Base-by-base conservation (phyloP, 768 basidiomycete genomes). In the Hortiboletus flavorubellus region DNA sequence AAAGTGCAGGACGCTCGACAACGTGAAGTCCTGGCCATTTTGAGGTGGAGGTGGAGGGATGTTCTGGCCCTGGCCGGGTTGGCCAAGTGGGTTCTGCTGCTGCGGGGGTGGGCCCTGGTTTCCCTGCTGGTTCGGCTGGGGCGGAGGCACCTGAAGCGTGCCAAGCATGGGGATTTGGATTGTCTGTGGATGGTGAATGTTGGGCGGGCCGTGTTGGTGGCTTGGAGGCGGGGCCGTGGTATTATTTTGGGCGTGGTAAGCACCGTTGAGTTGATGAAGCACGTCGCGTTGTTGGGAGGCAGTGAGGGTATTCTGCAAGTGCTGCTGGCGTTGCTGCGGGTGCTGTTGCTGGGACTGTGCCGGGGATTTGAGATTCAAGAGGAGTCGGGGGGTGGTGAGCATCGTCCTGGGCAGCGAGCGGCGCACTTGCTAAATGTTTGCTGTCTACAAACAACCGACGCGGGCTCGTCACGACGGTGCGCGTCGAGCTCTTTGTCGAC, bases 1-100 rank as follows among this genome's bases (percentile, higher is more conserved):
- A 72, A 93, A 99, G 77, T 99, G 97, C 58, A 99, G 80, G 55
- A 98, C 94, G 66, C 84, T 89, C 7, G 94, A 95, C 51, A 98
- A 85, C 45, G 88, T 97, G 72, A 89, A 91, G 73, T 96, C 93
- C 71, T 93, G 91, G 59, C 89, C 89, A 66, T 87, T 91, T 75
- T 89, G 88, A 15, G 89, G 89, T 35, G 86, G 86, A 16, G 87
- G 88, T 8, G 85, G 85, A 5, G 85, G 87, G 51, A 87, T 83
- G 54, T 75, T 72, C 62, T 80, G 77, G 59, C 77, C 78, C 58
- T 80, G 80, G 49, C 75, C 78, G 39, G 76, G 79, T 55, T 84
- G 84, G 42, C 80, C 80, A 52, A 78, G 79, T 49, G 75, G 76
- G 45, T 76, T 74, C 38, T 77, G 83, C 56, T 87, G 84, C 61